phyloP scores from a whole-genome alignment of 2,329 filamentous ascomycete species.

The Cladosporium sp. region DNA sequence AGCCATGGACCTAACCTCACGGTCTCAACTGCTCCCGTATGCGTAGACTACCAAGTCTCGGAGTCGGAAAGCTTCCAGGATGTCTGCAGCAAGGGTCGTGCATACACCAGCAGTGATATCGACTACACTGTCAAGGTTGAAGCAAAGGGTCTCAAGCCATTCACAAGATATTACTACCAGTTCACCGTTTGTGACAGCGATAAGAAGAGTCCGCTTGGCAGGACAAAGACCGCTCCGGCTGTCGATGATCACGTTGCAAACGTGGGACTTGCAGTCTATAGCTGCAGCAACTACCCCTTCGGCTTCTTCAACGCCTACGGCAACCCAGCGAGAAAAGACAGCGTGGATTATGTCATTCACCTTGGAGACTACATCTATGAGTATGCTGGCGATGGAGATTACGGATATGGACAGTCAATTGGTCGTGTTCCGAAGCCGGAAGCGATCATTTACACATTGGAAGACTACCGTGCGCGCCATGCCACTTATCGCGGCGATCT shows the following conservation, averaged over 20 bases:
- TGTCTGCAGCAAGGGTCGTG: slow-evolving; percentile 59
- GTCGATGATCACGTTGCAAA: slow-evolving; percentile 58
- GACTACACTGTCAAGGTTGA: slow-evolving; percentile 78
- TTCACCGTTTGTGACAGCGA: slow-evolving; percentile 68
- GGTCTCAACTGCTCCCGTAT: slow-evolving; percentile 63
- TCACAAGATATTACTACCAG: slow-evolving; percentile 69
- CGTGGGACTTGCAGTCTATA: slow-evolving; percentile 68
- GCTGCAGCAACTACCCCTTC: slow-evolving; percentile 65
- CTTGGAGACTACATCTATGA: slow-evolving; percentile 66
- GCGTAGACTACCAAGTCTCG: slow-evolving; percentile 66
- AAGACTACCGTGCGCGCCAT: slow-evolving; percentile 62
- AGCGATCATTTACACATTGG: slow-evolving; percentile 54
- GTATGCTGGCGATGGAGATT: slow-evolving; percentile 45
- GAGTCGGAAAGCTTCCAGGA: slow-evolving; percentile 50
- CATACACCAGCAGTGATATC: slow-evolving; percentile 71
- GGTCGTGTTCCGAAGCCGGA: slow-evolving; percentile 58
- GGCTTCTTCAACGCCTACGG: slow-evolving; percentile 43
- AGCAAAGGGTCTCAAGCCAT: slow-evolving; percentile 62
- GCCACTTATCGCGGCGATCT: slow-evolving; percentile 64
- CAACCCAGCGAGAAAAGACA: slow-evolving; percentile 45
- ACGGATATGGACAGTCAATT: slow-evolving; percentile 53
- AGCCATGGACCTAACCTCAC: slow-evolving; percentile 56
- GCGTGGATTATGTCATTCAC: slow-evolving; percentile 51
- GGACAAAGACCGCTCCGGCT: slow-evolving; percentile 69
- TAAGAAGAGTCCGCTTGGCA: slow-evolving; percentile 63